These are phyloP conservation scores for Akanthomyces dipterigenus DNA, from an alignment of 2,329 filamentous ascomycete species.

Conservation along the genomic window DNA sequence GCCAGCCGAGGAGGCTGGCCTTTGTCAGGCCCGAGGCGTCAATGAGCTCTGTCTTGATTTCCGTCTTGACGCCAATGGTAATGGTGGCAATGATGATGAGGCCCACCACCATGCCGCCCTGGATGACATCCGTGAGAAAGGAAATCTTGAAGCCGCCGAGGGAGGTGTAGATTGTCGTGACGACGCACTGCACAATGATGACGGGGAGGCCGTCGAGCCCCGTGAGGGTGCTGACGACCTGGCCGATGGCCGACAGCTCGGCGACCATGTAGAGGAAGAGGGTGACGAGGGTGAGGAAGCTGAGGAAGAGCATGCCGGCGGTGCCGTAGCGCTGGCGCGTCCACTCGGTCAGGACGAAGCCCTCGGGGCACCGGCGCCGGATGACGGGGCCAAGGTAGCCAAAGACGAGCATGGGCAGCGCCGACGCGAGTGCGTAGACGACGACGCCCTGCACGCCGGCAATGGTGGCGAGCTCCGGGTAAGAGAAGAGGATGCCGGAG, in stretches of 20 bases:
- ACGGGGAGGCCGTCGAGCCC: slow-evolving; percentile 67
- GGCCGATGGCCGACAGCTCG: slow-evolving; percentile 73
- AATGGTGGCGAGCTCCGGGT: slow-evolving; percentile 73
- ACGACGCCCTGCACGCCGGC: slow-evolving; percentile 72
- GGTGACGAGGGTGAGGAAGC: slow-evolving; percentile 70
- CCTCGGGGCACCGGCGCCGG: slow-evolving; percentile 70
- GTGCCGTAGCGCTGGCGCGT: slow-evolving; percentile 70
- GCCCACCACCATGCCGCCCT: slow-evolving; percentile 69
- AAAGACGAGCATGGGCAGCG: slow-evolving; percentile 68
- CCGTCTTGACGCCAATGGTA: slow-evolving; percentile 67
- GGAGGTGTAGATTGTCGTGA: slow-evolving; percentile 80
- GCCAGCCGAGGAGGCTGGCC: slow-evolving; percentile 68
- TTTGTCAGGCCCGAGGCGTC: slow-evolving; percentile 63
- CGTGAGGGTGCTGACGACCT: slow-evolving; percentile 68
- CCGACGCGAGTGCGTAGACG: slow-evolving; percentile 66
- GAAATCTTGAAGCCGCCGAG: slow-evolving; percentile 78
- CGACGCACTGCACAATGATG: slow-evolving; percentile 68
- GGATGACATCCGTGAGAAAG: slow-evolving; percentile 76
- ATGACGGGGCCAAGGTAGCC: slow-evolving; percentile 71
- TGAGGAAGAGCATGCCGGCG: slow-evolving; percentile 64
- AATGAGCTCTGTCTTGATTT: slow-evolving; percentile 64
- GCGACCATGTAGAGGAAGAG: slow-evolving; percentile 84
- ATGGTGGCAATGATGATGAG: slow-evolving; percentile 72
- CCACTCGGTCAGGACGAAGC: slow-evolving; percentile 82
- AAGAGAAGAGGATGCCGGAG: slow-evolving; percentile 76